Percentiles rank a stretch among this genome's conserved stretches.
These are phyloP conservation scores for Tetracentron sinense DNA, from an alignment of 164 flowering plant species.

Conservation along the genomic window DNA sequence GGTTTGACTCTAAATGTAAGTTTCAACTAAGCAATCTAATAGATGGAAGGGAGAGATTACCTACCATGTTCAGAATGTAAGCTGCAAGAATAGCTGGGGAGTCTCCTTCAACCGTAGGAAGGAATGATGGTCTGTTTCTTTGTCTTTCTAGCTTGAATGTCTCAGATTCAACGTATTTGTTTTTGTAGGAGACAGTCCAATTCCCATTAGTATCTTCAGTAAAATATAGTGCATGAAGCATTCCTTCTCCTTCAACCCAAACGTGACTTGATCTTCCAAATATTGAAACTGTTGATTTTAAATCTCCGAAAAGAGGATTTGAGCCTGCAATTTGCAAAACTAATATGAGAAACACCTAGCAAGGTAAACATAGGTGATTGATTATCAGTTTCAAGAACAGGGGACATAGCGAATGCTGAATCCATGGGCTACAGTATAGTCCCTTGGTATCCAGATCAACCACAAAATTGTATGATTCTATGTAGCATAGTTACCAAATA, in stretches of 20 bases:
- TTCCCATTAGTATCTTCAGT: constrained; percentile 20
- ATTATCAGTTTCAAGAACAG: too few species aligned
- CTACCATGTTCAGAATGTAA: constrained; percentile 37
- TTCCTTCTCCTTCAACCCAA: constrained; percentile 78
- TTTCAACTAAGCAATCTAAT: too few species aligned
- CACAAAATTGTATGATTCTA: too few species aligned
- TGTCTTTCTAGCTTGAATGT: constrained; percentile 45
- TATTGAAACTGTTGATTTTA: constrained; percentile 39
- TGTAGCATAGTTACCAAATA: too few species aligned
- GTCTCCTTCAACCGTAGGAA: constrained; percentile 54
- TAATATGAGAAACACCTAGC: neutral
- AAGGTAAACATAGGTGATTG: too few species aligned
- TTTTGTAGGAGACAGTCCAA: constrained; percentile 49
- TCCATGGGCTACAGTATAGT: too few species aligned
- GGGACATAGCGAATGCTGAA: too few species aligned
- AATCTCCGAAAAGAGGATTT: constrained; percentile 60
- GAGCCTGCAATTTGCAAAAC: constrained; percentile 37
- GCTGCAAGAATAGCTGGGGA: constrained; percentile 42
- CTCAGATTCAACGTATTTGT: constrained; percentile 50
- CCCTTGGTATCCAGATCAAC: too few species aligned
- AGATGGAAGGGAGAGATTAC: too few species aligned
- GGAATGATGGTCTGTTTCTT: constrained; percentile 38
- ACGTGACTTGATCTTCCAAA: constrained; percentile 48
- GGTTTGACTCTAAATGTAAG: too few species aligned
- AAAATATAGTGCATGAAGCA: constrained; percentile 63